These are phyloP conservation scores for Parachaetomium inaequale DNA, from an alignment of 495 filamentous ascomycete genomes.

Conservation along the genomic window DNA sequence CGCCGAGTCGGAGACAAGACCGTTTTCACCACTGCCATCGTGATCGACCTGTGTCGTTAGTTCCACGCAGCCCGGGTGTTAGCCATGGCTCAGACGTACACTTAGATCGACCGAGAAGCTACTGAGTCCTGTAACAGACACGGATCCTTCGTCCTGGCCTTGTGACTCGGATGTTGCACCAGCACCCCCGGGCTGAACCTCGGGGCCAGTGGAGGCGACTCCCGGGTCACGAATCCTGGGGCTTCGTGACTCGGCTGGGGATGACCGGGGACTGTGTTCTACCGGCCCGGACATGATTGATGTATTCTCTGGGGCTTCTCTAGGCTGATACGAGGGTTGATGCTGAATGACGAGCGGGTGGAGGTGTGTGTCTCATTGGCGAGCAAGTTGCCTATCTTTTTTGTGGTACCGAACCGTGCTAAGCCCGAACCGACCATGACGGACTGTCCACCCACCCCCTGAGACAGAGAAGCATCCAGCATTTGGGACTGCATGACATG, in stretches of 20 bases:
- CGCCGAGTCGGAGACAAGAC: not conserved
- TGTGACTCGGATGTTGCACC: not conserved
- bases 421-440: not conserved
- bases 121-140: not conserved
- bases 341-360: not conserved
- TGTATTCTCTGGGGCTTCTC: not conserved
- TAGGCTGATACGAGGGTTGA: not conserved
- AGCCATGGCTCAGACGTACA: not conserved
- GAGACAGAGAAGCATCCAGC: not conserved
- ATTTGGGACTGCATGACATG: not conserved
- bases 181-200: not conserved
- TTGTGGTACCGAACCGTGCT: not conserved
- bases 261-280: not conserved
- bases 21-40: not conserved
- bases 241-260: not conserved
- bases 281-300: not conserved
- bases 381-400: not conserved
- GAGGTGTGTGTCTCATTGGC: not conserved
- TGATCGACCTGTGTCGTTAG: conserved; percentile 8
- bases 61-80: not conserved
- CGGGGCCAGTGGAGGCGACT: not conserved
- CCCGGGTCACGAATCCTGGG: no score
- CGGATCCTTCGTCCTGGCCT: not conserved
- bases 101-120: conserved; percentile 10
- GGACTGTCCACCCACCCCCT: not conserved